Conservation (phyloP, 345 rosid genomes). For the Salix purpurea region DNA sequence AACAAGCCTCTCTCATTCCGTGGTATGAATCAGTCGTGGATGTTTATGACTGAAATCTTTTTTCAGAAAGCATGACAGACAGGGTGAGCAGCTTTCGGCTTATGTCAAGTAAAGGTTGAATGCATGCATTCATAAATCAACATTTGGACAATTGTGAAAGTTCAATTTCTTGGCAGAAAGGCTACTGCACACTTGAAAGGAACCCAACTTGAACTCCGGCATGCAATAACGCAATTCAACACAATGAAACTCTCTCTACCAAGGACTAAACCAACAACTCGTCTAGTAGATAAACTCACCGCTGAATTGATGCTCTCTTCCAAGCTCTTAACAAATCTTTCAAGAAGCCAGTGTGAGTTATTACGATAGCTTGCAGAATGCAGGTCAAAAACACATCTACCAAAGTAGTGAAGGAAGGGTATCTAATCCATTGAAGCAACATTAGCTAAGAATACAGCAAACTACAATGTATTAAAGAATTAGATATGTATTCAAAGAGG, state of each 20-base stretch:
- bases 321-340: conserved; percentile 22
- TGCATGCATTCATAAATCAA: background rate
- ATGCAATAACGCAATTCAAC: background rate
- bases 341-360: conserved; percentile 13
- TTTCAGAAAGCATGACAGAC: no score
- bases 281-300: conserved; percentile 2
- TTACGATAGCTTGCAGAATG: conserved; percentile 5
- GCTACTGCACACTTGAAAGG: background rate
- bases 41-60: no score
- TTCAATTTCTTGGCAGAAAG: background rate
- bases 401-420: conserved; percentile 21
- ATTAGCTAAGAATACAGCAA: background rate
- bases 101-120: background rate
- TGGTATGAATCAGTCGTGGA: no score
- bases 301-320: conserved; percentile 22
- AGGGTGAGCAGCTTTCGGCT: no score
- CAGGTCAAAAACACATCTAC: conserved; percentile 27
- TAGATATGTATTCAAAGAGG: conserved; percentile 3
- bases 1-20: no score
- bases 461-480: background rate
- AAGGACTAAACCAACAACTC: background rate
- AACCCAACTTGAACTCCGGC: background rate
- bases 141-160: background rate
- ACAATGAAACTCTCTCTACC: no score
- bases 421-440: background rate